Percentiles rank a stretch among this genome's conserved stretches.
Evolutionary conservation across 2,329 filamentous ascomycete species (phyloP).

Genomic region (Rhynchosporium secalis): DNA sequence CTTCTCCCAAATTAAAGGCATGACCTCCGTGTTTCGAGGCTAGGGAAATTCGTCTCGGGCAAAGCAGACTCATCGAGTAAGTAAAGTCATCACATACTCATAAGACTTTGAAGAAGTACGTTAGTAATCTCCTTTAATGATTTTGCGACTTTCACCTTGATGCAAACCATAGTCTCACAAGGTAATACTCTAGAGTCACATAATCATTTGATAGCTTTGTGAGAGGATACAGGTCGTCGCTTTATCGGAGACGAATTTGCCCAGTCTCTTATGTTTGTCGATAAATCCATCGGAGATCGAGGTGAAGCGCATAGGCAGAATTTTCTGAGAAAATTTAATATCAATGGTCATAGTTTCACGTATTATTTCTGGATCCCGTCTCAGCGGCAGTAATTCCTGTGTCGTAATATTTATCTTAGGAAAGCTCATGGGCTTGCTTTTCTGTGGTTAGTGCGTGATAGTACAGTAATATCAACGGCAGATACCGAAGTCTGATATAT

Average conservation of each 20-base stretch:
- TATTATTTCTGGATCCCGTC: too few species aligned
- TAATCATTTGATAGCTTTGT: too few species aligned
- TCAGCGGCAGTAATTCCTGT: neutral
- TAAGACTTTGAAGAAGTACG: too few species aligned
- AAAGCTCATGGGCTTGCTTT: neutral
- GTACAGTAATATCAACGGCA: neutral
- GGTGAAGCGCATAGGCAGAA: neutral
- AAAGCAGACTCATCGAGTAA: too few species aligned
- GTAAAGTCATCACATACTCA: too few species aligned
- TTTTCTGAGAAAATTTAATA: neutral
- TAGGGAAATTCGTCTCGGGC: too few species aligned
- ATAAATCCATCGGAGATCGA: neutral
- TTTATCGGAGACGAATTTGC: neutral
- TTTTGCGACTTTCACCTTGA: too few species aligned
- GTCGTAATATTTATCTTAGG: neutral
- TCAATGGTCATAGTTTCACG: neutral
- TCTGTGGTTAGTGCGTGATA: neutral
- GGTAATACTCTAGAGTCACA: too few species aligned
- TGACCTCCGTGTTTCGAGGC: neutral
- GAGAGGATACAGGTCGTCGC: neutral
- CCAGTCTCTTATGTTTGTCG: too few species aligned
- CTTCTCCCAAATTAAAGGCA: neutral
- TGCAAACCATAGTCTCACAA: too few species aligned
- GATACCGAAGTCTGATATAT: neutral
- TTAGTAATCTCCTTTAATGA: too few species aligned